A percentile compares a stretch with the other conserved stretches of the same genome.
Conservation (phyloP, 2,329 filamentous ascomycete genomes). For the Triangularia verruculosa region DNA sequence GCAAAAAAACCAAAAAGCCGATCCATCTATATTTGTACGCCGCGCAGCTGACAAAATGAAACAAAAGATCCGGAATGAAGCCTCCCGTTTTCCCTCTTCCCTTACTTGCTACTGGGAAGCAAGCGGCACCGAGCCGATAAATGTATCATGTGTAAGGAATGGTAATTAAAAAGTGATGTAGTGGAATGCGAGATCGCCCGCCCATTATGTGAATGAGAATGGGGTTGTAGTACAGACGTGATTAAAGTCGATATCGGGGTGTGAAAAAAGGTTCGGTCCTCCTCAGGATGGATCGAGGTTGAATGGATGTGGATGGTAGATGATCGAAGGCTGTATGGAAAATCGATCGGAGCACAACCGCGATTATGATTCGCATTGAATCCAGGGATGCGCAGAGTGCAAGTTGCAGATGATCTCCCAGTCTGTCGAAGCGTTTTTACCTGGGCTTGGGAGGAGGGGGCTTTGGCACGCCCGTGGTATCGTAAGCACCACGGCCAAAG, state of each 20-base stretch:
- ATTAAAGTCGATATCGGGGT: constrained; percentile 27
- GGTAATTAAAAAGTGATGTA: constrained; percentile 36
- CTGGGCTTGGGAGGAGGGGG: constrained; percentile 37
- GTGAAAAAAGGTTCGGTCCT: constrained; percentile 6
- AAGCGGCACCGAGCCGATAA: constrained; percentile 33
- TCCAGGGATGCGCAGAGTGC: constrained; percentile 19
- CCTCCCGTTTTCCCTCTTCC: constrained; percentile 14
- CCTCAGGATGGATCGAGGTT: constrained; percentile 6
- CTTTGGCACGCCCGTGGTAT: constrained; percentile 39
- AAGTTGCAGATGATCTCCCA: constrained; percentile 5
- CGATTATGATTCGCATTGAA: constrained; percentile 17
- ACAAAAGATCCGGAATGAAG: constrained; percentile 22
- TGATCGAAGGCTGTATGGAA: constrained; percentile 7
- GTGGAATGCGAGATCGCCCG: constrained; percentile 27
- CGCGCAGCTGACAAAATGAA: constrained; percentile 19
- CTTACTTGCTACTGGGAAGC: constrained; percentile 30
- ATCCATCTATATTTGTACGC: constrained; percentile 28
- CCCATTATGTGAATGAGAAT: constrained; percentile 7
- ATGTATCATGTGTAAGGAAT: constrained; percentile 30
- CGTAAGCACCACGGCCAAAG: constrained; percentile 38
- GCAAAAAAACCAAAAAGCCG: constrained; percentile 14
- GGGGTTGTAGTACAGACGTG: constrained; percentile 18
- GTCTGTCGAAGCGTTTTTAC: constrained; percentile 25
- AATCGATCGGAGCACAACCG: constrained; percentile 9
- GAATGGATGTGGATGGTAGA: background rate